Conservation (phyloP, 192 early-diverging fungal genomes). For the Coemansia sp. region DNA sequence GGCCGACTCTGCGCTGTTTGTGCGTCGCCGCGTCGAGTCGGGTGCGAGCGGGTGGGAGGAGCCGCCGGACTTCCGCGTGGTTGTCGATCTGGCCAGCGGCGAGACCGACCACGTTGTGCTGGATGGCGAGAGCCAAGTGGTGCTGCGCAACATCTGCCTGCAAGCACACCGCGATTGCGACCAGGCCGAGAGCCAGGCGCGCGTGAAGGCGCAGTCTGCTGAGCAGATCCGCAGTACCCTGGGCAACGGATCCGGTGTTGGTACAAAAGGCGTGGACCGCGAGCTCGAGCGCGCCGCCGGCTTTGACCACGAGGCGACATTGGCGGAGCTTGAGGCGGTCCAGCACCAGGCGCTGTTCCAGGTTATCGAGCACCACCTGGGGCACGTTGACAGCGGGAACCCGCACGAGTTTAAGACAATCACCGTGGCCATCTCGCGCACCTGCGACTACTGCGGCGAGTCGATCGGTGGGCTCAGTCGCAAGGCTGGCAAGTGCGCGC, state of each 20-base stretch:
- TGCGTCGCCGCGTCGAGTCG: constrained; percentile 20
- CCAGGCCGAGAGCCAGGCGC: constrained; percentile 22
- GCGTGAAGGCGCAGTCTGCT: constrained; percentile 8
- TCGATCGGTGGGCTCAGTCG: constrained; percentile 41
- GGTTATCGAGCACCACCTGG: constrained; percentile 34
- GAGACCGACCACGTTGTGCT: constrained; percentile 15
- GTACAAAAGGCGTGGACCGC: constrained; percentile 6
- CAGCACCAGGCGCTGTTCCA: constrained; percentile 33
- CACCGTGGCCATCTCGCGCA: constrained; percentile 37
- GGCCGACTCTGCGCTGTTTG: constrained; percentile 25
- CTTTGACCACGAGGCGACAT: constrained; percentile 19
- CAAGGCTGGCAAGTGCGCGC: constrained; percentile 29
- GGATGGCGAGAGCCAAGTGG: constrained; percentile 22
- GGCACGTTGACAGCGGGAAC: constrained; percentile 26
- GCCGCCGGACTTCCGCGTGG: constrained; percentile 44
- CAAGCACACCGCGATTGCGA: constrained; percentile 22
- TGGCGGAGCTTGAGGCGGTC: constrained; percentile 38
- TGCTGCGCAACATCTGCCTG: constrained; percentile 31
- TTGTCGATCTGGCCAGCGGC: constrained; percentile 35
- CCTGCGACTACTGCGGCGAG: constrained; percentile 47
- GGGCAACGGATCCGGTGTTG: not conserved
- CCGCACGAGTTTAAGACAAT: constrained; percentile 42
- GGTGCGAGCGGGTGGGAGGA: constrained; percentile 42
- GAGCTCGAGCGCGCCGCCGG: constrained; percentile 17
- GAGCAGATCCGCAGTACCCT: constrained; percentile 21